Base-by-base conservation (phyloP, 306 rosid genomes). In the Quercus dentata region DNA sequence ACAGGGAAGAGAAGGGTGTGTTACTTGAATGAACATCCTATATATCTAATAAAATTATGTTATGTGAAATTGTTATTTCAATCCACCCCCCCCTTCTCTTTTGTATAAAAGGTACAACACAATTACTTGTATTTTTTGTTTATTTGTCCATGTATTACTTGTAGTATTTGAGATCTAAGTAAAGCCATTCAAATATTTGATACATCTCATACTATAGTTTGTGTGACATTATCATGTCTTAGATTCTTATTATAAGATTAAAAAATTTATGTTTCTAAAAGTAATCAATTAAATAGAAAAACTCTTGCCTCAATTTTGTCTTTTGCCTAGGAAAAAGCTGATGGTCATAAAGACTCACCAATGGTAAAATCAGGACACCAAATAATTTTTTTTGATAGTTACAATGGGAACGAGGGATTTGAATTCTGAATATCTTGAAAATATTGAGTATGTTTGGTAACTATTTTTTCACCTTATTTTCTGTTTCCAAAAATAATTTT, bases 341-440 rank as follows among this genome's bases (percentile, higher is more conserved):
- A 11, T 33, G 21, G 4, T 17, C 71, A 31, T 6, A 59, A 59
- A 65, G 5, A 8, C 19, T 17, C 49, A 17, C 11, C 13, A 6
- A 17, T 17, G 25, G 25, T 17, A 15, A 17, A 67, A 28, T 25
- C 30, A 61, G 9, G 67, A 23, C 13, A 12, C 17, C 14, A 0
- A 8, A 41, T 12, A 7, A 2, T 38, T 7, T 38, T 38, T 38
- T 38, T 38, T 38, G 0, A 7, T 38, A 2, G 46, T 7, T 7
- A 8, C 3, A 2, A 38, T 38, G 2, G 46, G 11, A 1, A 38
- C 0, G 10, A 0, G 11, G 0, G 0, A 41, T 41, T 41, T 2
- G 11, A 41, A 41, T 38, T 38, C 2, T 38, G 3, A 1, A 6
- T 6, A 6, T 6, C 41, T 35, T 35, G 8, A 35, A 35, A 35